Evolutionary conservation across 768 basidiomycete species (phyloP), one percentile per base, ranked within the genome.

Genomic region (Agaricus sinodeliciosus): DNA sequence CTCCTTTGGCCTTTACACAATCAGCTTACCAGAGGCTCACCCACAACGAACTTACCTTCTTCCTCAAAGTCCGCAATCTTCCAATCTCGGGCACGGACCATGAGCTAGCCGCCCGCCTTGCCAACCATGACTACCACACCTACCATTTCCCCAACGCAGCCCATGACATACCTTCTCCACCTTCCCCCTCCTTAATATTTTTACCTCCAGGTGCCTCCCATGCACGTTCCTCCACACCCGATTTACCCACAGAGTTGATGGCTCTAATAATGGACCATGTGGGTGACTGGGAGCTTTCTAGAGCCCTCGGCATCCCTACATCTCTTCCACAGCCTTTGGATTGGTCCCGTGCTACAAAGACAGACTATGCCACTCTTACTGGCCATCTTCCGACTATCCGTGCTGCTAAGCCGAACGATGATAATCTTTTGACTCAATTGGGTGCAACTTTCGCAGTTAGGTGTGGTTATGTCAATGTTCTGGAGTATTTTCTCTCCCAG

Each of bases 241-340:
- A 86, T 64, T 76, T 92, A 31, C 89, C 89, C 0, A 72, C 84
- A 49, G 90, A 92, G 64, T 77, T 92, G 37, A 66, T 91, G 25
- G 83, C 85, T 9, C 79, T 85, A 46, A 89, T 91, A 55, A 66
- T 91, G 67, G 86, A 91, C 54, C 79, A 85, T 58, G 65, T 90
- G 8, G 87, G 85, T 12, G 85, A 90, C 64, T 94, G 90, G 89
- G 87, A 92, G 59, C 81, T 94, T 8, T 74, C 84, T 11, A 84
- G 81, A 55, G 84, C 91, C 12, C 79, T 93, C 34, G 81, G 84
- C 16, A 71, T 92, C 1, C 86, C 84, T 9, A 88, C 88, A 4
- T 80, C 80, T 8, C 65, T 93, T 0, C 67, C 78, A 4, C 75
- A 72, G 25, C 89, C 90, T 9, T 66, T 72, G 4, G 82, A 84